Percentiles rank a stretch among this genome's conserved stretches.
These are phyloP conservation scores for Solanum virginianum DNA, from an alignment of 257 asterid genomes.

Conservation along the genomic window DNA sequence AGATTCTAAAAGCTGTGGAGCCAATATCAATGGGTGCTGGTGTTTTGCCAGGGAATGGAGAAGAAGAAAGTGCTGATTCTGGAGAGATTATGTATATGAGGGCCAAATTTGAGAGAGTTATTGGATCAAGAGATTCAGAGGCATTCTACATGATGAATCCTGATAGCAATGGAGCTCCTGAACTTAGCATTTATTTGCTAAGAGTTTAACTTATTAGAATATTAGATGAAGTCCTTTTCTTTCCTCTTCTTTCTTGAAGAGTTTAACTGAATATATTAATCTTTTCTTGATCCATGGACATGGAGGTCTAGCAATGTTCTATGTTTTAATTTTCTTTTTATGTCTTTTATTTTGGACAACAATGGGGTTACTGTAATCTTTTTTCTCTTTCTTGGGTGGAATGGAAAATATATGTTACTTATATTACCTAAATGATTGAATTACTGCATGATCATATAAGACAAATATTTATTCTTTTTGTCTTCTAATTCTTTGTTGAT, in stretches of 20 bases:
- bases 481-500: not conserved
- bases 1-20: constrained; percentile 33
- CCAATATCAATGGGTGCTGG: constrained; percentile 56
- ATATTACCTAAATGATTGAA: not conserved
- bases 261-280: not conserved
- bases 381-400: constrained; percentile 16
- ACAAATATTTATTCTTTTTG: not conserved
- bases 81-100: constrained; percentile 51
- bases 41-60: constrained; percentile 24
- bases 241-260: not conserved
- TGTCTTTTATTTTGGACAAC: not conserved
- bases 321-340: constrained; percentile 2
- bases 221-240: not conserved
- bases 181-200: constrained; percentile 44
- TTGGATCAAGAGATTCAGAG: constrained; percentile 47
- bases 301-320: constrained; percentile 2
- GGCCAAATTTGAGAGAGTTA: constrained; percentile 50
- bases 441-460: not conserved
- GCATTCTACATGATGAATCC: constrained; percentile 62
- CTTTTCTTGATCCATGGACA: not conserved
- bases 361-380: constrained; percentile 12
- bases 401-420: constrained; percentile 14
- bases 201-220: constrained; percentile 16
- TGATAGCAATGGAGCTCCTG: constrained; percentile 45
- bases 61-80: constrained; percentile 4